Evolutionary conservation across 768 basidiomycete genomes (phyloP).

Genomic region (Leccinum incarnatum): DNA sequence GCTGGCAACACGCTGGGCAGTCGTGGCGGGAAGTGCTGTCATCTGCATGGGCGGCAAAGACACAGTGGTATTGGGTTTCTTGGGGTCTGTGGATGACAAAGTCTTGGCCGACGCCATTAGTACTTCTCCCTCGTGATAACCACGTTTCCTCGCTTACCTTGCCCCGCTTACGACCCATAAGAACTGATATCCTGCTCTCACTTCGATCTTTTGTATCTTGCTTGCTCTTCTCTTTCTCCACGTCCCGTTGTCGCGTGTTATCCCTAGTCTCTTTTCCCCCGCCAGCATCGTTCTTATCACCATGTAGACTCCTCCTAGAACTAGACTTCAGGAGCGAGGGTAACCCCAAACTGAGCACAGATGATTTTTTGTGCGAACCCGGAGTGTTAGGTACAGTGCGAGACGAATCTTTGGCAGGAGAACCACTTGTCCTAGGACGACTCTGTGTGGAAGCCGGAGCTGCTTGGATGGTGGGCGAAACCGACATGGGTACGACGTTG

Average conservation of each 20-base stretch:
- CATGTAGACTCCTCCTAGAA: conserved; percentile 77
- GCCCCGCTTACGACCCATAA: conserved; percentile 87
- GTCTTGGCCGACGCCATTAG: conserved; percentile 50
- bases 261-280: conserved; percentile 55
- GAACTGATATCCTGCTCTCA: conserved; percentile 82
- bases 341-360: conserved; percentile 75
- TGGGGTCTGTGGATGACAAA: conserved; percentile 76
- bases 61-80: conserved; percentile 67
- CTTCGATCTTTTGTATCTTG: conserved; percentile 83
- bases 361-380: conserved; percentile 74
- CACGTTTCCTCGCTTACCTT: conserved; percentile 57
- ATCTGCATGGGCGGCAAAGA: conserved; percentile 90
- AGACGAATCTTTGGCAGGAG: conserved; percentile 54
- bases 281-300: conserved; percentile 43
- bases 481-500: conserved; percentile 37
- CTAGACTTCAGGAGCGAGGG: conserved; percentile 84
- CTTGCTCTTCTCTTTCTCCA: conserved; percentile 54
- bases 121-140: neutral
- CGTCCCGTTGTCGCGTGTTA: conserved; percentile 39
- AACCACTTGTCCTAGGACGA: conserved; percentile 41
- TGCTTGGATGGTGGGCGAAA: conserved; percentile 54
- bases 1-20: conserved; percentile 81
- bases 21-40: conserved; percentile 74
- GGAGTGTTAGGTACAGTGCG: conserved; percentile 54
- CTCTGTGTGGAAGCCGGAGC: conserved; percentile 41